Base-by-base conservation (phyloP, 768 basidiomycete genomes). In the Cyclocybe aegerita region DNA sequence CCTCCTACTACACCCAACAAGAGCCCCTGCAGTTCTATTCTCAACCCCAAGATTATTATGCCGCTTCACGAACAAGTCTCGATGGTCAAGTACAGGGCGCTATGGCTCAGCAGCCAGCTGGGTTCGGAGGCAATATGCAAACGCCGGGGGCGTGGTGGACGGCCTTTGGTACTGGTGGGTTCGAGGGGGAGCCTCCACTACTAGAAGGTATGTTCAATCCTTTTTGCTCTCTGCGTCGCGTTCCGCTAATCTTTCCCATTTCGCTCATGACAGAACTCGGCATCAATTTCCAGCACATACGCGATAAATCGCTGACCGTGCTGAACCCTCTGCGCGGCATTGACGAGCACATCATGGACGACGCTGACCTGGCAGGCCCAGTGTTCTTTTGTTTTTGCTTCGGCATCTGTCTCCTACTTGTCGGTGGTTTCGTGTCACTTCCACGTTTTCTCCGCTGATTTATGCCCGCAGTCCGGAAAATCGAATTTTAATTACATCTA, bases 401-500 rank as follows among this genome's bases (percentile, higher is more conserved):
- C 66, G 97, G 88, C 9, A 87, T 90, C 37, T 93, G 90, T 62
- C 79, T 99, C 1, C 81, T 99, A 43, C 81, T 98, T 54, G 97
- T 98, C 50, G 62, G 93, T 83, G 16, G 35, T 40, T 11, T 42
- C 36, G 17, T 32, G 30, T 43, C 30, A 9, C 33, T 23, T 52
- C 37, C 31, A 35, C 12, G 12, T 43, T 39, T 29, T 57, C 53
- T 59, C 12, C 54, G 42, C 46, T 50, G 10, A 51, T 43, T 39
- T 36, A 7, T 30, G 48, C 46, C 31, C 35, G 30, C 57, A 99
- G 97, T 97, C 96, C 5, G 97, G 97, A 51, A 98, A 97, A 75
- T 90, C 92, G 4, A 97, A 98, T 65, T 99, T 99, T 69, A 93
- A 91, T 43, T 98, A 98, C 68, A 98, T 98, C 52, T 99, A 99